Base-by-base conservation (phyloP, 352 stramenopile species). In the Globisporangium nodosum region DNA sequence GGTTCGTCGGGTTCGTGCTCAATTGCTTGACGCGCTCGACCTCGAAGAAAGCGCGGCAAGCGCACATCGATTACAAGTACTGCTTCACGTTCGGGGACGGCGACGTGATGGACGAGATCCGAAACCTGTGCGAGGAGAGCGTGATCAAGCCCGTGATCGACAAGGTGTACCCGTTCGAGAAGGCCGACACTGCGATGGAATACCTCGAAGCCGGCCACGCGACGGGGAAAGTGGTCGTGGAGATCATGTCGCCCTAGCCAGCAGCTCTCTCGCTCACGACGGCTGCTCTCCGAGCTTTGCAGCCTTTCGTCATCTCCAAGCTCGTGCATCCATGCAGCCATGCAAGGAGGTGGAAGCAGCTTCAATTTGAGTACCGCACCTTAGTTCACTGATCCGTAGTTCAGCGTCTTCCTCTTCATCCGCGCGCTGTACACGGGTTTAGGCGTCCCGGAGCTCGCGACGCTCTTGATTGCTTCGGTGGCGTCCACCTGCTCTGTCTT, bases 371-470 rank as follows among this genome's bases (percentile, higher is more conserved):
- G 31, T 54, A 20, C 35, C 39, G 24, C 24, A 27, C 48, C 35
- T 40, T 53, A 60, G 31, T 61, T 55, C 11, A 61, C 47, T 30
- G 62, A 76, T 45, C 78, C 78, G 37, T 86, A 88, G 60, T 73
- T 78, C 39, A 78, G 62, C 7, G 67, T 77, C 50, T 60, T 65
- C 33, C 70, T 73, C 54, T 76, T 76, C 50, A 77, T 72, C n/a
- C 78, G 78, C 30, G 78, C 69, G 63, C 71, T 85, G 64, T 85
- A 88, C 21, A 91, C 52, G 35, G 78, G 60, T 56, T 77, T 82
- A 31, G 81, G 81, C 42, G 80, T 92, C 2, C 35, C 35, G 2
- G 35, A 40, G 39, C 16, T 49, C 43, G 43, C 43, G 5, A 24
- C 43, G 18, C 43, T 49, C 43, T 49, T 49, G 43, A 96, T 88